Percentiles rank a stretch among this genome's conserved stretches.
Evolutionary conservation across 495 filamentous ascomycete species (phyloP).

Genomic region (Poronia punctata): DNA sequence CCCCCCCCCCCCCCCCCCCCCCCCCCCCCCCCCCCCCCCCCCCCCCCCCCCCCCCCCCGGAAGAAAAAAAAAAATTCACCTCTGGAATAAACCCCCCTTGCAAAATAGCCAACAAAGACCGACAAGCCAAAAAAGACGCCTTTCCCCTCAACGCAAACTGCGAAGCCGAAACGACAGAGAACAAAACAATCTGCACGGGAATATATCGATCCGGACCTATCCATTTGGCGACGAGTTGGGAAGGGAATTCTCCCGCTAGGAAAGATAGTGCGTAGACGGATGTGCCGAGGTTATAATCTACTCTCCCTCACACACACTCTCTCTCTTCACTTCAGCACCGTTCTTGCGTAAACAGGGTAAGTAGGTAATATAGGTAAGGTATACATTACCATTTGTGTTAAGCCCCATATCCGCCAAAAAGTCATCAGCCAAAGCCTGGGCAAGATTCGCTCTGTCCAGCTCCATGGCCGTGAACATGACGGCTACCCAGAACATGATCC

Average conservation of each 20-base stretch:
- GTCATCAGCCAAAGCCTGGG: slow-evolving; percentile 34
- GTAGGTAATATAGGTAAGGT: too few species aligned
- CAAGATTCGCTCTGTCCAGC: slow-evolving; percentile 64
- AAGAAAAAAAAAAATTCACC: too few species aligned
- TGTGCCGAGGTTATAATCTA: slow-evolving; percentile 69
- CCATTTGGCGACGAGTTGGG: slow-evolving; percentile 68
- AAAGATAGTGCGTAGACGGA: slow-evolving; percentile 67
- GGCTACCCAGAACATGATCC: slow-evolving; percentile 54
- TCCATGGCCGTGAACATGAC: slow-evolving; percentile 81
- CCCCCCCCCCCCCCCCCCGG: too few species aligned
- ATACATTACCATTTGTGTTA: slow-evolving; percentile 32
- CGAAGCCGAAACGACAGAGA: slow-evolving; percentile 63
- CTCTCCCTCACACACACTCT: neutral
- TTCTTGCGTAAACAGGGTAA: too few species aligned
- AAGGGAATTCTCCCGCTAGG: slow-evolving; percentile 65
- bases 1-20: too few species aligned
- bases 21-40: too few species aligned
- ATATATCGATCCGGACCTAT: slow-evolving; percentile 83
- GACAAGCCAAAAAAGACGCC: slow-evolving; percentile 54
- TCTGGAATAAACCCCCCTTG: slow-evolving; percentile 66
- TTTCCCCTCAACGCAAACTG: slow-evolving; percentile 60
- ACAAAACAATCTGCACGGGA: slow-evolving; percentile 70
- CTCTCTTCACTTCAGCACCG: neutral
- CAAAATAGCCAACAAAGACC: slow-evolving; percentile 62
- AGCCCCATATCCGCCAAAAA: slow-evolving; percentile 30